Evolutionary conservation across 768 basidiomycete genomes (phyloP), one percentile per base, ranked within the genome.

Genomic region (Ramaria sp.): DNA sequence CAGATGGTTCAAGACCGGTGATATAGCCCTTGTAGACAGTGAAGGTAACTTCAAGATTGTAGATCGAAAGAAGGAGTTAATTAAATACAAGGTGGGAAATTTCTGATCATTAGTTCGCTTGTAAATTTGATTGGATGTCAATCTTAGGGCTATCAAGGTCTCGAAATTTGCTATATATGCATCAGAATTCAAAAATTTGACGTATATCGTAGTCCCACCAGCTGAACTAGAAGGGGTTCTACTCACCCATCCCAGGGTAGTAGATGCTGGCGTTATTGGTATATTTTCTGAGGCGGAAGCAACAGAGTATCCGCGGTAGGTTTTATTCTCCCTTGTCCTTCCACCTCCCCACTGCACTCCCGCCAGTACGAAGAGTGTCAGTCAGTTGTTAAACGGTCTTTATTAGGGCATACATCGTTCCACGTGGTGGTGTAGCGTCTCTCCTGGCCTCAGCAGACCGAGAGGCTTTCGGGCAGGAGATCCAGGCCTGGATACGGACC

Each of bases 1-100:
- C 49, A 76, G 80, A 4, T 95, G 89, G 89, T 84, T 91, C 73
- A 90, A 86, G 75, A 93, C 91, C 0, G 90, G 92, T 1, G 92
- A 94, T 67, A 20, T 94, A 51, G 86, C 79, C 1, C 65, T 75
- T 13, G 69, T 79, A 11, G 86, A 91, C 59, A 57, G 68, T 3
- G 81, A 90, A 0, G 91, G 89, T 0, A 87, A 75, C 65, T 88
- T 82, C 65, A 78, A 74, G 60, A 85, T 88, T 52, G 82, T 89
- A 2, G 86, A 89, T 63, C 71, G 88, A 34, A 73, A 76, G 48
- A 88, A 88, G 59, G 87, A 88, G 62, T 70, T 88, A 7, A 52
- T 52, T 19, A 52, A 52, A 52, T 52, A 52, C 37, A 52, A 52
- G 51, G 51, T 52, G 7, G 17, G 20, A 33, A 50, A 30, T 31